Evolutionary conservation across 2,329 filamentous ascomycete genomes (phyloP).

Genomic region (Paracamarosporium sp.): DNA sequence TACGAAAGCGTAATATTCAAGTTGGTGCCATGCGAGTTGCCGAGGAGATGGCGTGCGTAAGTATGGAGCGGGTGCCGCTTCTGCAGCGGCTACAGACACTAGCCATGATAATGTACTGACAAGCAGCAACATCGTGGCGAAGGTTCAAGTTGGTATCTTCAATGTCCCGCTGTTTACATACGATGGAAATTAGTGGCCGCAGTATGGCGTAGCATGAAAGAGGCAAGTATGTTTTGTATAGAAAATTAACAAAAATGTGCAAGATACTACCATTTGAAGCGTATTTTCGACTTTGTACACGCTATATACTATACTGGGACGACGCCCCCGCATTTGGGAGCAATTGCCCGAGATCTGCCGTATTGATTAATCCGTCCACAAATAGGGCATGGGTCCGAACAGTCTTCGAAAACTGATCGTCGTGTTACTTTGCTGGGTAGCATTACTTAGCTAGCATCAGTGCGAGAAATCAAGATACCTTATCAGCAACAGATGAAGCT

Average conservation of each 20-base stretch:
- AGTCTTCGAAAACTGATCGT: not conserved
- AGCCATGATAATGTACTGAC: not conserved
- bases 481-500: not conserved
- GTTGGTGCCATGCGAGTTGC: slow-evolving; percentile 19
- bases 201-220: not conserved
- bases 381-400: not conserved
- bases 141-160: not conserved
- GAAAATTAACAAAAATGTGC: not conserved
- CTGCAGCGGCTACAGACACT: not conserved
- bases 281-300: not conserved
- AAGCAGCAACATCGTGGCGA: not conserved
- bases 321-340: not conserved
- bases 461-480: not conserved
- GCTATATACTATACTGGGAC: not conserved
- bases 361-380: not conserved
- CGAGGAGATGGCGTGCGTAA: slow-evolving; percentile 16
- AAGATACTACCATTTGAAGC: too few species aligned
- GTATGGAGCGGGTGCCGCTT: slow-evolving; percentile 14
- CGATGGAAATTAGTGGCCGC: not conserved
- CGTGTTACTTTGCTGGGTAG: not conserved
- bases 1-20: slow-evolving; percentile 21
- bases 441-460: not conserved
- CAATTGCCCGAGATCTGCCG: not conserved
- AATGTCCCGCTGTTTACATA: not conserved
- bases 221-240: not conserved